A percentile compares a stretch with the other conserved stretches of the same genome.
Conservation (phyloP, 306 rosid genomes). For the Castanea sativa region DNA sequence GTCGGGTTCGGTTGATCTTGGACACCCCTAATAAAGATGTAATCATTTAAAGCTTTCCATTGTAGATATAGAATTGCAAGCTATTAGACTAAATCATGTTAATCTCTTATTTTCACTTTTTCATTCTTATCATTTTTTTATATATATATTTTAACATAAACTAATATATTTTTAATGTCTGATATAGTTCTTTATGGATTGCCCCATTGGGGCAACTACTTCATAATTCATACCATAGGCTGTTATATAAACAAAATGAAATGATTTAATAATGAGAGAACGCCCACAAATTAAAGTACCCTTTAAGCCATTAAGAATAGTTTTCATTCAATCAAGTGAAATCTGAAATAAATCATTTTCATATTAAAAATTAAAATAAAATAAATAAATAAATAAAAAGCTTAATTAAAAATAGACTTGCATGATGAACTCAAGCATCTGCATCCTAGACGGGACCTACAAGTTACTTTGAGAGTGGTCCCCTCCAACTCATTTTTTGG, state of each 20-base stretch:
- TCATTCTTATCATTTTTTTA: too few species aligned
- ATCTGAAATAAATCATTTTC: neutral
- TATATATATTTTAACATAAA: too few species aligned
- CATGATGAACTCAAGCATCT: conserved; percentile 58
- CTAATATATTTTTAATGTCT: too few species aligned
- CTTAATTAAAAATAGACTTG: conserved; percentile 25
- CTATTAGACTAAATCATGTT: too few species aligned
- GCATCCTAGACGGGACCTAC: conserved; percentile 50
- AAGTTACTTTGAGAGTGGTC: conserved; percentile 54
- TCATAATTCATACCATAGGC: too few species aligned
- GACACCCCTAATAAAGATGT: too few species aligned
- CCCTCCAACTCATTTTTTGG: conserved; percentile 54
- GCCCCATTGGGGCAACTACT: too few species aligned
- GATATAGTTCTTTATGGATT: too few species aligned
- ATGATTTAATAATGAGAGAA: neutral
- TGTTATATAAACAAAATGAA: neutral
- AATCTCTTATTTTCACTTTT: too few species aligned
- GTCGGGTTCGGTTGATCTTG: too few species aligned
- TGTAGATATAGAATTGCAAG: too few species aligned
- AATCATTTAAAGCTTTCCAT: too few species aligned
- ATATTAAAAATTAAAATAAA: conserved; percentile 5
- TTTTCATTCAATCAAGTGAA: neutral
- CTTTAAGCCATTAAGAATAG: neutral
- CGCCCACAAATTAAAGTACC: neutral
- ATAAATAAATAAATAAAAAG: conserved; percentile 4